phyloP scores from a whole-genome alignment of 164 flowering plant species.

The Vitis riparia region DNA sequence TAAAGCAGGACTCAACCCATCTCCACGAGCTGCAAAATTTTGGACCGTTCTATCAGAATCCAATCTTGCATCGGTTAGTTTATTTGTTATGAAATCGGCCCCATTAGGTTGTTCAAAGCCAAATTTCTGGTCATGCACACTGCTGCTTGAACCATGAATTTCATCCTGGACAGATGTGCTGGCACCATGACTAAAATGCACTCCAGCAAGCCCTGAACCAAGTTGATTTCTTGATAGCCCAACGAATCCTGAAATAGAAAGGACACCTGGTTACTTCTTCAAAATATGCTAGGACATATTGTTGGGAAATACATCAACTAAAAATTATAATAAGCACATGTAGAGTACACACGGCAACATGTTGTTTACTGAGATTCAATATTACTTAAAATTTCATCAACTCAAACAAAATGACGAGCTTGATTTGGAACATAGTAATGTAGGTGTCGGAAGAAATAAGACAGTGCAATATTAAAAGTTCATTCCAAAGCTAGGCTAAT shows the following conservation, averaged over 20 bases:
- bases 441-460: neutral
- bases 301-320: neutral
- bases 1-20: constrained; percentile 18
- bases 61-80: constrained; percentile 22
- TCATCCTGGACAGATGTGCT: constrained; percentile 27
- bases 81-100: constrained; percentile 22
- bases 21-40: constrained; percentile 16
- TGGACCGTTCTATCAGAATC: constrained; percentile 14
- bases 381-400: too few relatives aligned
- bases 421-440: too few relatives aligned
- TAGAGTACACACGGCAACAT: neutral
- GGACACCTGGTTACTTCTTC: neutral
- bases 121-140: constrained; percentile 18
- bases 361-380: neutral
- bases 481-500: too few relatives aligned
- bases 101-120: constrained; percentile 20
- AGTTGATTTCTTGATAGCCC: constrained; percentile 11
- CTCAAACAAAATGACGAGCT: too few relatives aligned
- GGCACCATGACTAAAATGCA: constrained; percentile 15
- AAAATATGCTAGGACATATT: neutral
- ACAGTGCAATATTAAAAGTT: neutral
- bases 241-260: constrained; percentile 26
- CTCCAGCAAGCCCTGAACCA: constrained; percentile 22
- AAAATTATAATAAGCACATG: too few relatives aligned
- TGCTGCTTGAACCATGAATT: constrained; percentile 13